These are phyloP conservation scores for Spergularia marina DNA, from an alignment of 148 eudicot genomes.

Conservation along the genomic window DNA sequence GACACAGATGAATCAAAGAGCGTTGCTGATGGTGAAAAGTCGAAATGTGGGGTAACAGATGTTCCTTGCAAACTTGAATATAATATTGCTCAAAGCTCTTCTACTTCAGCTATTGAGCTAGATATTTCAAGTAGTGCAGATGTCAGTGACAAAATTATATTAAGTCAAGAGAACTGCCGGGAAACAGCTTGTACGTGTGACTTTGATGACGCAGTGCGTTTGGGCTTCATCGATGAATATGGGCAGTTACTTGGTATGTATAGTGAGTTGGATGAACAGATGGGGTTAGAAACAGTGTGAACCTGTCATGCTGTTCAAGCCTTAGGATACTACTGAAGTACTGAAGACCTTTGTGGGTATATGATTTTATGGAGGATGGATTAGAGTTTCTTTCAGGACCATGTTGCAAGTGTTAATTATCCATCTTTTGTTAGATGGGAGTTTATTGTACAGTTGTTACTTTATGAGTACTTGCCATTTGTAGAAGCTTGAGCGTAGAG, in stretches of 20 bases:
- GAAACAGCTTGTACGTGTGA: background rate
- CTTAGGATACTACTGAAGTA: background rate
- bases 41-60: too few species aligned
- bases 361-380: too few species aligned
- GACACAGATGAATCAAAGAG: background rate
- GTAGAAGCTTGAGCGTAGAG: too few species aligned
- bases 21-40: too few species aligned
- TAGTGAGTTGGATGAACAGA: slow-evolving; percentile 28
- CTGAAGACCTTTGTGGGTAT: background rate
- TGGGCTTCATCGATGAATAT: slow-evolving; percentile 26
- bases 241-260: slow-evolving; percentile 29
- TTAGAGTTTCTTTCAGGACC: too few species aligned
- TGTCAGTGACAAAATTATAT: background rate
- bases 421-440: too few species aligned
- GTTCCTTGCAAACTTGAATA: background rate
- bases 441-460: too few species aligned
- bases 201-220: slow-evolving; percentile 15
- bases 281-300: background rate
- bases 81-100: slow-evolving; percentile 4
- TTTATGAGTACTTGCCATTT: too few species aligned
- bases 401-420: too few species aligned
- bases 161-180: background rate
- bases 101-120: background rate
- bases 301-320: background rate
- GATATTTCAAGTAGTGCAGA: background rate